A percentile compares a stretch with the other conserved stretches of the same genome.
Conservation (phyloP, 2,329 filamentous ascomycete genomes). For the Alternaria sp. region DNA sequence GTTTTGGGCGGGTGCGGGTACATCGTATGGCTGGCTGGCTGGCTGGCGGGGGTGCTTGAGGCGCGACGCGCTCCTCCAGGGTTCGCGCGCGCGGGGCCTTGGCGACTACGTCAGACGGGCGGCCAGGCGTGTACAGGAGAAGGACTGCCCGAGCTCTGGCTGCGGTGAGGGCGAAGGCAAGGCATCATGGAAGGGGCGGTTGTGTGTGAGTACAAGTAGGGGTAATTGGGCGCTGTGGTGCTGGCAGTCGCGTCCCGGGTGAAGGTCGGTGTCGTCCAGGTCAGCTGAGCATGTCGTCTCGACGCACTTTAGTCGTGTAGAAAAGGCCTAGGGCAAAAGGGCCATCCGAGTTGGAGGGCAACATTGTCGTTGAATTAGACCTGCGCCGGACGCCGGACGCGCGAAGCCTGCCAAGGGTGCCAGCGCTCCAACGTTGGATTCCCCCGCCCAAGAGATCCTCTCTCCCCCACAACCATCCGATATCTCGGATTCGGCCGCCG, state of each 20-base stretch:
- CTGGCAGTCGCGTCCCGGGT: conserved; percentile 18
- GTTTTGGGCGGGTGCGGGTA: not conserved
- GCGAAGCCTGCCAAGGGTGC: too few species aligned
- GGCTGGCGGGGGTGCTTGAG: not conserved
- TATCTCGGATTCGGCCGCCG: conserved; percentile 82
- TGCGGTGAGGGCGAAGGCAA: not conserved
- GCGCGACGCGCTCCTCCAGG: too few species aligned
- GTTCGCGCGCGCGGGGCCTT: not conserved
- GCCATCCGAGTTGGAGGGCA: conserved; percentile 3
- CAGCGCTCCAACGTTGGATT: not conserved
- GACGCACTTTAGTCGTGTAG: conserved; percentile 14
- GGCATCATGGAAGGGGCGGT: not conserved
- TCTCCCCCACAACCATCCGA: conserved; percentile 65
- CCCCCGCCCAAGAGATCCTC: not conserved
- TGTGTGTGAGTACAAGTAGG: not conserved
- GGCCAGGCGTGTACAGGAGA: not conserved
- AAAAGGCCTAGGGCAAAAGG: conserved; percentile 13
- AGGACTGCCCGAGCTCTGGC: not conserved
- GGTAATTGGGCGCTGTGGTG: conserved; percentile 28
- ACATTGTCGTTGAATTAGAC: not conserved
- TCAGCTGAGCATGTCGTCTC: conserved; percentile 31
- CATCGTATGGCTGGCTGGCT: not conserved
- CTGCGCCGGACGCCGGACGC: too few species aligned
- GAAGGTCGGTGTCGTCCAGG: conserved; percentile 2
- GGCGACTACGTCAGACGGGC: not conserved